Evolutionary conservation across 2,329 filamentous ascomycete species (phyloP).

Genomic region (Diaporthe caulivora): DNA sequence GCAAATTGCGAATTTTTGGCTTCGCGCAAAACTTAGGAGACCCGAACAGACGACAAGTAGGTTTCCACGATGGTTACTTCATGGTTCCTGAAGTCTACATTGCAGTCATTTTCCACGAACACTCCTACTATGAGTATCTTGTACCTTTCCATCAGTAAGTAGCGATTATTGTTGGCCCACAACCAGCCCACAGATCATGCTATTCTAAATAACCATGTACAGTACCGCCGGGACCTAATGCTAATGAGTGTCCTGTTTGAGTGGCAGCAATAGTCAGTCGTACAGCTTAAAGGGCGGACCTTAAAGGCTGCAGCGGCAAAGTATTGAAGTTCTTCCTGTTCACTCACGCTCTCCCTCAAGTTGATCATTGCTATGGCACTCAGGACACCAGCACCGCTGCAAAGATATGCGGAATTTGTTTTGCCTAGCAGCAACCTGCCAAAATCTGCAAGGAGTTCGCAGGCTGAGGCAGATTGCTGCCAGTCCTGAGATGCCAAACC

Average conservation of each 20-base stretch:
- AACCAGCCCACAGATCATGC: no score
- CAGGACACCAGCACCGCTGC: neutral
- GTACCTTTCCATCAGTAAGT: no score
- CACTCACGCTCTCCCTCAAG: neutral
- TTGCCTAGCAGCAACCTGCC: neutral
- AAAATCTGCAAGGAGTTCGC: neutral
- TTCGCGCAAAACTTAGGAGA: no score
- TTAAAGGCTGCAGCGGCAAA: neutral
- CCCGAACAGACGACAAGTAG: no score
- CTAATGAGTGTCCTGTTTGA: neutral
- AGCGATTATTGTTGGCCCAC: no score
- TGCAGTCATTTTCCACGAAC: no score
- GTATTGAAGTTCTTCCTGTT: neutral
- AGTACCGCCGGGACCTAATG: neutral
- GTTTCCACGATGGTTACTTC: no score
- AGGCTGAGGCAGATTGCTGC: neutral
- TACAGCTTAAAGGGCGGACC: neutral
- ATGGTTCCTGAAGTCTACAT: no score
- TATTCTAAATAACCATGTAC: neutral
- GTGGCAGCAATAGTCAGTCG: neutral
- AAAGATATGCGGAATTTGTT: neutral
- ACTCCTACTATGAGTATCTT: no score
- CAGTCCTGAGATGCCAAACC: neutral
- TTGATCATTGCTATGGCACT: neutral
- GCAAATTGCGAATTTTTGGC: no score